phyloP scores from a whole-genome alignment of 2,329 filamentous ascomycete genomes.

The Aspergillus sp. region DNA sequence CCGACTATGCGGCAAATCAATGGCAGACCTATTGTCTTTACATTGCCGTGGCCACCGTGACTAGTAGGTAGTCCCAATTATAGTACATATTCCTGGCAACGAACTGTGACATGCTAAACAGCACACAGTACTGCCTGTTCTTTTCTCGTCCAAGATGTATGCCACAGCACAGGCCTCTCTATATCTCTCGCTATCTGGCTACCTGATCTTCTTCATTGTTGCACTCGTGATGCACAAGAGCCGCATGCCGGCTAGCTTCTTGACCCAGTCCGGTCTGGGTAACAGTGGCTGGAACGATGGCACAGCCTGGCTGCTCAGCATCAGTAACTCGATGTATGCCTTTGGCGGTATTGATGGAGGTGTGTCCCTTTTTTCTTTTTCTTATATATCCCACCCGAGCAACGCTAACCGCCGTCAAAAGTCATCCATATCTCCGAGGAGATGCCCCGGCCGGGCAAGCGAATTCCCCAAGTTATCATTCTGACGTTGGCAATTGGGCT shows the following conservation, averaged over 20 bases:
- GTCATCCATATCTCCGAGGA: slow-evolving; percentile 17
- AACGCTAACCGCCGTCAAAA: background rate
- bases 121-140: no score
- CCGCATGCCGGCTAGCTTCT: slow-evolving; percentile 4
- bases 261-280: slow-evolving; percentile 25
- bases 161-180: no score
- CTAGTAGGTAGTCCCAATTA: slow-evolving; percentile 14
- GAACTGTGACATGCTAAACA: no score
- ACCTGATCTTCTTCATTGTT: slow-evolving; percentile 19
- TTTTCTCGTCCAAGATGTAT: no score
- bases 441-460: slow-evolving; percentile 26
- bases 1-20: background rate
- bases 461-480: slow-evolving; percentile 27
- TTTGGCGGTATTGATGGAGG: slow-evolving; percentile 30
- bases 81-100: background rate
- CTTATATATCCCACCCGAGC: no score
- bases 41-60: slow-evolving; percentile 19
- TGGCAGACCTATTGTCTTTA: slow-evolving; percentile 34
- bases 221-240: slow-evolving; percentile 22
- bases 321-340: slow-evolving; percentile 33
- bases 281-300: slow-evolving; percentile 33
- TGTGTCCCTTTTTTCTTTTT: slow-evolving; percentile 1
- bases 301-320: slow-evolving; percentile 27
- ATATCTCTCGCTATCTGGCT: no score
- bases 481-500: slow-evolving; percentile 28